These are phyloP conservation scores for Gnetum montanum DNA, from an alignment of 75 land plant species.

Conservation along the genomic window DNA sequence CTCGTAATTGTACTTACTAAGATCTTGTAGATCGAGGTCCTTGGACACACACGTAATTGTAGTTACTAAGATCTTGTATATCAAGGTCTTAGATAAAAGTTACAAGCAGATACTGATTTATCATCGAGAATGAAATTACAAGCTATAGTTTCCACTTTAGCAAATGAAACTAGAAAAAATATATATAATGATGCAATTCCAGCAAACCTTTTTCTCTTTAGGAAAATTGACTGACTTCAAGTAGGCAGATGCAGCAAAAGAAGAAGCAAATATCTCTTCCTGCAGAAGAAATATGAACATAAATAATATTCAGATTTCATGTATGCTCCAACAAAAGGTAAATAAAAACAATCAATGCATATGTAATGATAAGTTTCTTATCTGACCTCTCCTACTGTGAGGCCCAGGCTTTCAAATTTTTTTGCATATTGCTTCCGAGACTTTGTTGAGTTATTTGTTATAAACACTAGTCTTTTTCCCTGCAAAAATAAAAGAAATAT, in stretches of 20 bases:
- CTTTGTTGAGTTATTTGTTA: slow-evolving; percentile 98
- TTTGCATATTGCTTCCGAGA: slow-evolving; percentile 98
- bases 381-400: slow-evolving; percentile 73
- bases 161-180: too few species aligned
- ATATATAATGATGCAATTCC: too few species aligned
- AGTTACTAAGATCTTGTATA: too few species aligned
- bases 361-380: neutral
- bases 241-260: slow-evolving; percentile 99
- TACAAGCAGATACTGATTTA: too few species aligned
- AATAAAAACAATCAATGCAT: slow-evolving; percentile 2
- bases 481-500: slow-evolving; percentile 10
- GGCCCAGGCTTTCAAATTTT: slow-evolving; percentile 94
- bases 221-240: slow-evolving; percentile 89
- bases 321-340: neutral
- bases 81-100: too few species aligned
- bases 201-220: slow-evolving; percentile 76
- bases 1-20: too few species aligned
- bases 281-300: slow-evolving; percentile 24
- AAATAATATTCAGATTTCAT: neutral
- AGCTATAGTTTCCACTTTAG: too few species aligned
- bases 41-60: too few species aligned
- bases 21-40: too few species aligned
- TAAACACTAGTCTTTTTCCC: slow-evolving; percentile 96
- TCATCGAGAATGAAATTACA: too few species aligned
- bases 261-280: slow-evolving; percentile 99